These are phyloP conservation scores for Aristolochia fimbriata DNA, from an alignment of 164 flowering plant species.

Conservation along the genomic window DNA sequence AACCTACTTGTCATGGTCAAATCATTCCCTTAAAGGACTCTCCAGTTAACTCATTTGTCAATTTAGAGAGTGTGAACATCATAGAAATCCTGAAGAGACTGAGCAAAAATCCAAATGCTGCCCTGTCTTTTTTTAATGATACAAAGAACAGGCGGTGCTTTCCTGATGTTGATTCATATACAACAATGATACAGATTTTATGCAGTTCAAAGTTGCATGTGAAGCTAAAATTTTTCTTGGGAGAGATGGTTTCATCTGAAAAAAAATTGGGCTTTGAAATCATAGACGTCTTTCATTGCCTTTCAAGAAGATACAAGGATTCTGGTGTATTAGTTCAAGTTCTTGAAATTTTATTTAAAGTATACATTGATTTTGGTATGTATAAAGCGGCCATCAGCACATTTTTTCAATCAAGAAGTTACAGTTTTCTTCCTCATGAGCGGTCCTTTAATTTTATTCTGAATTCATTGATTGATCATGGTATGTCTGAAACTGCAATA, in stretches of 20 bases:
- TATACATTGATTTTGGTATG: constrained; percentile 34
- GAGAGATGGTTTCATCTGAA: constrained; percentile 32
- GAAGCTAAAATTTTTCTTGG: constrained; percentile 38
- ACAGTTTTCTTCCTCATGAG: constrained; percentile 33
- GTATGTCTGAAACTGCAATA: constrained; percentile 30
- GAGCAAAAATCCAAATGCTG: constrained; percentile 37
- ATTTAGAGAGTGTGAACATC: constrained; percentile 23
- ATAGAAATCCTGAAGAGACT: constrained; percentile 25
- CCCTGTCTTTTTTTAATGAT: constrained; percentile 36
- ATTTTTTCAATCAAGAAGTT: constrained; percentile 23
- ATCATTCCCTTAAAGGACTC: neutral
- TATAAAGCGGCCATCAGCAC: constrained; percentile 53
- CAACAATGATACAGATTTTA: constrained; percentile 32
- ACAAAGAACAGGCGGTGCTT: constrained; percentile 35
- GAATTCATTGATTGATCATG: constrained; percentile 36
- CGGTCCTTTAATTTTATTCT: constrained; percentile 51
- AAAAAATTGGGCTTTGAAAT: constrained; percentile 24
- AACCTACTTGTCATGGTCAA: constrained; percentile 8
- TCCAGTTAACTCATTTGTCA: neutral
- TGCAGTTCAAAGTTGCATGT: constrained; percentile 32
- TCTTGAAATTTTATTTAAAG: constrained; percentile 43
- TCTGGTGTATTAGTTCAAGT: constrained; percentile 16
- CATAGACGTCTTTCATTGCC: constrained; percentile 29
- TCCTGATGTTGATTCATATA: constrained; percentile 34
- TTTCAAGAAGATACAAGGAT: constrained; percentile 18